phyloP scores from a whole-genome alignment of 805 yeast species.

The Schwanniomyces vanrijiae region DNA sequence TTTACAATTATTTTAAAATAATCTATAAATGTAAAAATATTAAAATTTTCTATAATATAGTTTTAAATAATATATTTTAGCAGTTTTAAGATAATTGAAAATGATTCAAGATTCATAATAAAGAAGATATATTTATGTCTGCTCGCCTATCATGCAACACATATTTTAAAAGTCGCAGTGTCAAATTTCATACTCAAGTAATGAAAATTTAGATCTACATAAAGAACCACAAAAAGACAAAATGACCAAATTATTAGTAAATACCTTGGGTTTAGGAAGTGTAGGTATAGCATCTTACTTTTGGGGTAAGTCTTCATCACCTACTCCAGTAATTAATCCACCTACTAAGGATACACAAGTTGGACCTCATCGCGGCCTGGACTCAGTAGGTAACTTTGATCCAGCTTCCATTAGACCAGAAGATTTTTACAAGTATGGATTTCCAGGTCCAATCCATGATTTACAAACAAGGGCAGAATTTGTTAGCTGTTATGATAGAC shows the following conservation, averaged over 20 bases:
- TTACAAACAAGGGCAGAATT: constrained; percentile 71
- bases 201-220: not conserved
- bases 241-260: constrained; percentile 30
- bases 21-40: too few species aligned
- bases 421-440: constrained; percentile 86
- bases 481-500: constrained; percentile 82
- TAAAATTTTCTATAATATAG: too few species aligned
- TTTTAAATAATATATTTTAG: too few species aligned
- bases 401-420: constrained; percentile 60
- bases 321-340: constrained; percentile 5
- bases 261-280: constrained; percentile 35
- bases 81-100: too few species aligned
- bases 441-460: constrained; percentile 94
- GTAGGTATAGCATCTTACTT: constrained; percentile 41
- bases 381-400: constrained; percentile 16
- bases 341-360: constrained; percentile 9
- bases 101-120: too few species aligned
- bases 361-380: not conserved
- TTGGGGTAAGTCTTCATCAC: constrained; percentile 33
- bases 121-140: too few species aligned
- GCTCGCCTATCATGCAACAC: too few species aligned
- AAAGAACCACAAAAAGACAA: not conserved
- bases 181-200: not conserved
- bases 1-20: too few species aligned
- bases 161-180: too few species aligned